Evolutionary conservation across 129 eudicot species (phyloP), one percentile per base, ranked within the genome.

Genomic region (Tanacetum coccineum): DNA sequence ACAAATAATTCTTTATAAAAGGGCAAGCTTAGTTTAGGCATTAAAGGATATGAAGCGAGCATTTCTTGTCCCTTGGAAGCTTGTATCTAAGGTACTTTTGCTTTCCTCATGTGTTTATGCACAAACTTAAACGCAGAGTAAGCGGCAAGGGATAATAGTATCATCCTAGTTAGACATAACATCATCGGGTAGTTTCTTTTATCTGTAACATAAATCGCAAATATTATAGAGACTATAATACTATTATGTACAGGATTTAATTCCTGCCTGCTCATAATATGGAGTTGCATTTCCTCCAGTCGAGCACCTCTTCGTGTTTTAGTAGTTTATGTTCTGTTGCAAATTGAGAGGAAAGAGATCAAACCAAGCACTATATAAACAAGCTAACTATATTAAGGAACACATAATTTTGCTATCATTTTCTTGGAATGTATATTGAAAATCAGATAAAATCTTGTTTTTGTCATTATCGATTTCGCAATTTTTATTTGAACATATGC

Each of bases 11-110:
- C 55, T 64, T 50, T n/a, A 76, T 12, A 67, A 15, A 28, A 26
- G 51, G 10, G 50, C 14, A 39, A 64, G 14, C 45, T 4, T 18
- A 46, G 59, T 67, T 59, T 40, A 70, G 61, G 57, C 50, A 25
- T 20, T n/a, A 64, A 62, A 77, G 94, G 86, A 86, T 90, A 90
- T 87, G 98, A 92, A 18, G 98, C 74, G 20, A 77, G 91, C 98
- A 92, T 92, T 81, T 92, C 98, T 74, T 92, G 98, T 81, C 98
- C 98, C 61, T 86, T 85, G 9, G 98, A 92, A 79, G 98, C 98
- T 79, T 86, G n/a, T 92, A 77, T 92, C 96, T 64, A 85, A 92
- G 42, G 98, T 46, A 76, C 76, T 82, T 92, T 92, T 54, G 96
- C 98, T 78, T 86, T 82, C n/a, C 87, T 88, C 98, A 18, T 81